Percentiles rank a stretch among this genome's conserved stretches.
Evolutionary conservation across 2,329 filamentous ascomycete species (phyloP).

Genomic region (Hypoxylon sp.): DNA sequence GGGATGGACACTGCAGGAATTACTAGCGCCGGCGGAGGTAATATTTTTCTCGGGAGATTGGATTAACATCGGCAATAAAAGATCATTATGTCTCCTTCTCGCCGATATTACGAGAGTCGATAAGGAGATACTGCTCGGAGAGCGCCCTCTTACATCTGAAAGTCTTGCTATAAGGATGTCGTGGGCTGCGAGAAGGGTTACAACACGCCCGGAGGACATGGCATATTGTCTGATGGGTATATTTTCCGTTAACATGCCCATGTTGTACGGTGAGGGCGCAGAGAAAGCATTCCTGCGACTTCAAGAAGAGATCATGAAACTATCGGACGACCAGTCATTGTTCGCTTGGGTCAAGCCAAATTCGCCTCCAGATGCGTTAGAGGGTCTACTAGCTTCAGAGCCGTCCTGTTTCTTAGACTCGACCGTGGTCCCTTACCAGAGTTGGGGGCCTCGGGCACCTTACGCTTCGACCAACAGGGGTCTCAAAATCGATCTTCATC

Average conservation of each 20-base stretch:
- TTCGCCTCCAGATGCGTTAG: slow-evolving; percentile 49
- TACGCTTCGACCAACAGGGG: slow-evolving; percentile 51
- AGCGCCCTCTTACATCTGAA: slow-evolving; percentile 15
- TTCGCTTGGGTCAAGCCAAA: slow-evolving; percentile 34
- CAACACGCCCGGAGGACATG: slow-evolving; percentile 31
- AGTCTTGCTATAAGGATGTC: slow-evolving; percentile 33
- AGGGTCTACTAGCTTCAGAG: slow-evolving; percentile 62
- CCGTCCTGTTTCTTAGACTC: slow-evolving; percentile 58
- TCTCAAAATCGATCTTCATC: slow-evolving; percentile 48
- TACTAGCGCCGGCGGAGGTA: slow-evolving; percentile 25
- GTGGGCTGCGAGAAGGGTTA: slow-evolving; percentile 34
- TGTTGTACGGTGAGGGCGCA: slow-evolving; percentile 36
- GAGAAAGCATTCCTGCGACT: slow-evolving; percentile 37
- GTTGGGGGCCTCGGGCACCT: slow-evolving; percentile 51
- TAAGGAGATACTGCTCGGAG: slow-evolving; percentile 22
- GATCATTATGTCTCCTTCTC: slow-evolving; percentile 13
- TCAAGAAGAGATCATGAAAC: slow-evolving; percentile 40
- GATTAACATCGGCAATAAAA: slow-evolving; percentile 37
- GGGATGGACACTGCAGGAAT: slow-evolving; percentile 28
- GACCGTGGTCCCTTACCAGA: slow-evolving; percentile 53
- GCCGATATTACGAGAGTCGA: slow-evolving; percentile 32
- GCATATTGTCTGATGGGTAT: slow-evolving; percentile 39
- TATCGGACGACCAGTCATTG: slow-evolving; percentile 33
- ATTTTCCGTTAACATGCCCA: slow-evolving; percentile 39
- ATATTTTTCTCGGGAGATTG: slow-evolving; percentile 26